Evolutionary conservation across 495 filamentous ascomycete species (phyloP).

Genomic region (Aspergillus steynii): DNA sequence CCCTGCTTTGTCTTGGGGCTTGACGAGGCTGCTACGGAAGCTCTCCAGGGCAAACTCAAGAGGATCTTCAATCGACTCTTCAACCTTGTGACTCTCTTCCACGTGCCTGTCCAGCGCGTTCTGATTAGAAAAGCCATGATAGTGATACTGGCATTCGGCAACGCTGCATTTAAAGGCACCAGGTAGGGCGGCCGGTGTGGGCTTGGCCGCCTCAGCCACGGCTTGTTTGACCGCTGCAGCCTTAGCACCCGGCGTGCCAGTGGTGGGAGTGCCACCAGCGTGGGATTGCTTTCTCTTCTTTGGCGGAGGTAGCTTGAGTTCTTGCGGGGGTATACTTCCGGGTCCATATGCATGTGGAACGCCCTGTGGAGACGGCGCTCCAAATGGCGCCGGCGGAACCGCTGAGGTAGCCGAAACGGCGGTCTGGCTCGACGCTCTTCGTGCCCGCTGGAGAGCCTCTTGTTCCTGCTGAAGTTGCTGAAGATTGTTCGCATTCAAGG

Average conservation of each 20-base stretch:
- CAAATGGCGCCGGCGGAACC: constrained; percentile 64
- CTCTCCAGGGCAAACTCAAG: constrained; percentile 49
- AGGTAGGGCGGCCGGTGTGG: constrained; percentile 28
- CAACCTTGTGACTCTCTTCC: constrained; percentile 46
- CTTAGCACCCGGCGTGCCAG: constrained; percentile 32
- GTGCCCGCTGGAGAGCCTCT: constrained; percentile 44
- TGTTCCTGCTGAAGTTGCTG: constrained; percentile 54
- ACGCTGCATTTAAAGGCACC: constrained; percentile 46
- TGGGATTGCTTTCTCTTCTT: constrained; percentile 60
- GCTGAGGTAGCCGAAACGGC: constrained; percentile 63
- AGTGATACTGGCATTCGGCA: constrained; percentile 45
- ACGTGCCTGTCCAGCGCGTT: constrained; percentile 49
- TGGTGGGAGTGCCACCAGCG: constrained; percentile 30
- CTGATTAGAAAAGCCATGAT: constrained; percentile 47
- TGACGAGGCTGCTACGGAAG: constrained; percentile 37
- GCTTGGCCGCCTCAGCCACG: constrained; percentile 33
- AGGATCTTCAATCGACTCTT: constrained; percentile 48
- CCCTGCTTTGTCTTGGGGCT: constrained; percentile 36
- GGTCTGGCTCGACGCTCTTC: constrained; percentile 58
- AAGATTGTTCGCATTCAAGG: constrained; percentile 66
- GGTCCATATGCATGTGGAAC: constrained; percentile 57
- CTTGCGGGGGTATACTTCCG: constrained; percentile 49
- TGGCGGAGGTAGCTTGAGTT: constrained; percentile 60
- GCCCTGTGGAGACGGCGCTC: constrained; percentile 69
- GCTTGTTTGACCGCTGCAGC: constrained; percentile 32